A percentile compares a stretch with the other conserved stretches of the same genome.
phyloP scores from a whole-genome alignment of 495 filamentous ascomycete species.

The Pseudevernia furfuracea region DNA sequence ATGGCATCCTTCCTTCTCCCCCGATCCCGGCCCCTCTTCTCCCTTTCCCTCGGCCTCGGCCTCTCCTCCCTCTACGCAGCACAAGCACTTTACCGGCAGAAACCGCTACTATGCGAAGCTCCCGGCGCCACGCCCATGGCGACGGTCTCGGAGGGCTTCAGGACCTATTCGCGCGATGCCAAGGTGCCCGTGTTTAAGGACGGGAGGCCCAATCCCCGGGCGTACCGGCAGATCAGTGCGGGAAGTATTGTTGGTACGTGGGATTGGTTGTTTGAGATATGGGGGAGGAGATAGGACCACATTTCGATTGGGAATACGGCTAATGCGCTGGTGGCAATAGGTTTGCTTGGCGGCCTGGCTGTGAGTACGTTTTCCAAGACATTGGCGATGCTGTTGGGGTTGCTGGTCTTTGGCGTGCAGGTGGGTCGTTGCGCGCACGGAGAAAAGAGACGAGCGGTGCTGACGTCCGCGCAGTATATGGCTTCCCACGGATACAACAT shows the following conservation, averaged over 20 bases:
- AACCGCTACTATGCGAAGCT: slow-evolving; percentile 22
- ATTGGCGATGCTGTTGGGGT: slow-evolving; percentile 62
- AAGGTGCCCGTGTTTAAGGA: slow-evolving; percentile 29
- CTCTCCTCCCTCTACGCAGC: slow-evolving; percentile 36
- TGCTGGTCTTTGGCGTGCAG: slow-evolving; percentile 63
- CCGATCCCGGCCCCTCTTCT: slow-evolving; percentile 26
- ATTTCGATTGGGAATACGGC: background rate
- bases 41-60: slow-evolving; percentile 38
- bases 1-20: slow-evolving; percentile 28
- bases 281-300: background rate
- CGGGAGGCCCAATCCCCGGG: slow-evolving; percentile 40
- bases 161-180: slow-evolving; percentile 26
- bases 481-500: slow-evolving; percentile 68
- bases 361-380: slow-evolving; percentile 69
- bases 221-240: slow-evolving; percentile 59
- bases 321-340: slow-evolving; percentile 30
- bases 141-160: background rate
- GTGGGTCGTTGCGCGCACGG: slow-evolving; percentile 38
- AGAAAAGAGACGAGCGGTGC: background rate
- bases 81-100: slow-evolving; percentile 25
- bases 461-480: slow-evolving; percentile 46
- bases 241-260: slow-evolving; percentile 57
- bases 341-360: slow-evolving; percentile 60
- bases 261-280: background rate
- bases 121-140: background rate